Percentiles rank a stretch among this genome's conserved stretches.
phyloP scores from a whole-genome alignment of 2,329 filamentous ascomycete genomes.

The Stachybotrys echinatus region DNA sequence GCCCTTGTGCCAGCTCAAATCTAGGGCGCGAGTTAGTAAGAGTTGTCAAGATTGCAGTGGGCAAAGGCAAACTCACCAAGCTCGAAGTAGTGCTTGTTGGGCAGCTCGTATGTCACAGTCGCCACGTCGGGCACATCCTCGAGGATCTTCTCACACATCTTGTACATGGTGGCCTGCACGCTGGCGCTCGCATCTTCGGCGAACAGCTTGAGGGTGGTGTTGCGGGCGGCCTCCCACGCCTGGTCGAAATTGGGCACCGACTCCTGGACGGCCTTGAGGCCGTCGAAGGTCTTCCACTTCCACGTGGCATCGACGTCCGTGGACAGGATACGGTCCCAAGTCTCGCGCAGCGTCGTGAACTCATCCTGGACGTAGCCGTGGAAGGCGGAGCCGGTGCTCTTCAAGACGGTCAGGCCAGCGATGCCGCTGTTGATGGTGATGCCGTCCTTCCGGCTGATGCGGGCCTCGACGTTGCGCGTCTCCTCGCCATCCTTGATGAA shows the following conservation, averaged over 20 bases:
- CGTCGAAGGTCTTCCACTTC: slow-evolving; percentile 72
- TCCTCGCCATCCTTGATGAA: slow-evolving; percentile 89
- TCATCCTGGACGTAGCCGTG: slow-evolving; percentile 91
- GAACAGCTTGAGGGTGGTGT: slow-evolving; percentile 87
- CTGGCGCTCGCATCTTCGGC: slow-evolving; percentile 86
- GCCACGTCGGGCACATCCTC: slow-evolving; percentile 66
- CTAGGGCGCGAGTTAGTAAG: slow-evolving; percentile 37
- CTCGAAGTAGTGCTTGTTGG: slow-evolving; percentile 99
- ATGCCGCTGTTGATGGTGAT: slow-evolving; percentile 76
- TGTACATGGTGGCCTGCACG: slow-evolving; percentile 98
- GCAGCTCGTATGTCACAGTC: slow-evolving; percentile 74
- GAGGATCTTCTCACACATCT: slow-evolving; percentile 89
- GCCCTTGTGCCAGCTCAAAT: slow-evolving; percentile 94
- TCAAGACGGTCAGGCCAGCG: slow-evolving; percentile 79
- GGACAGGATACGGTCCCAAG: slow-evolving; percentile 91
- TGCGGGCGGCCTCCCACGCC: slow-evolving; percentile 72
- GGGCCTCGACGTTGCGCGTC: slow-evolving; percentile 75
- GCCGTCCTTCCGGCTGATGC: slow-evolving; percentile 60
- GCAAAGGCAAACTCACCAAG: slow-evolving; percentile 56
- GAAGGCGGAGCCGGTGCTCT: slow-evolving; percentile 95
- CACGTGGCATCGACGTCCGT: slow-evolving; percentile 87
- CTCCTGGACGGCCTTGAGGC: slow-evolving; percentile 61
- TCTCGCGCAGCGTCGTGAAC: slow-evolving; percentile 85
- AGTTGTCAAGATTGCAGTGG: neutral
- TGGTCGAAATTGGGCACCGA: slow-evolving; percentile 65